phyloP scores from a whole-genome alignment of 148 eudicot genomes.

The Persicaria tinctoria region DNA sequence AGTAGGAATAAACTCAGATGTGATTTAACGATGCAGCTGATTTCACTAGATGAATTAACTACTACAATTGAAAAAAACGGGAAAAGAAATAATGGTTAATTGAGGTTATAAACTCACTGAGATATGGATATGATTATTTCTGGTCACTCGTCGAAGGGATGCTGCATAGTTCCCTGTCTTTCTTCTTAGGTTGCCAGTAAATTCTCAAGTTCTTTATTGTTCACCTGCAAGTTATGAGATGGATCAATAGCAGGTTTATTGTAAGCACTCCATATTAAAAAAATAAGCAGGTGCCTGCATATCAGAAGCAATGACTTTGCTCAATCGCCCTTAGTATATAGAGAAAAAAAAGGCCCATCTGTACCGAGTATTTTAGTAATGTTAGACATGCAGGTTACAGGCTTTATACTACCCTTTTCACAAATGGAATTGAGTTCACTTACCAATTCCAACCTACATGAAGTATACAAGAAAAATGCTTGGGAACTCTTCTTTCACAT shows the following conservation, averaged over 20 bases:
- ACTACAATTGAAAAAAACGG: neutral
- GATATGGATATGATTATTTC: neutral
- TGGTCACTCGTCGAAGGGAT: neutral
- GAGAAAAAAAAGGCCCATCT: neutral
- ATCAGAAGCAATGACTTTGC: neutral
- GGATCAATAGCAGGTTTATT: neutral
- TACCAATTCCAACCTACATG: neutral
- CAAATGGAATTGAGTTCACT: too few species aligned
- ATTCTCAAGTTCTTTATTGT: slow-evolving; percentile 69
- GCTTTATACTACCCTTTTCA: neutral
- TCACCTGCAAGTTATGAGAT: slow-evolving; percentile 45
- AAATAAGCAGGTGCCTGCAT: neutral
- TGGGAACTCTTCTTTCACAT: neutral
- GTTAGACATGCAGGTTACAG: neutral
- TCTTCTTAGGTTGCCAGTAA: slow-evolving; percentile 24
- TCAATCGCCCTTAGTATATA: neutral
- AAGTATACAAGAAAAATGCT: neutral
- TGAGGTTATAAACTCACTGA: neutral
- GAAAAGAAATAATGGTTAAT: neutral
- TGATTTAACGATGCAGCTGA: neutral
- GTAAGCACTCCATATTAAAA: neutral
- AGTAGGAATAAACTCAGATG: neutral
- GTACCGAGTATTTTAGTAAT: neutral
- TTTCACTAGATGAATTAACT: neutral
- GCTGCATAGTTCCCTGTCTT: neutral